Percentiles rank a stretch among this genome's conserved stretches.
Conservation (phyloP, 225 moss, liverwort and hornwort species). For the Lunularia cruciata region DNA sequence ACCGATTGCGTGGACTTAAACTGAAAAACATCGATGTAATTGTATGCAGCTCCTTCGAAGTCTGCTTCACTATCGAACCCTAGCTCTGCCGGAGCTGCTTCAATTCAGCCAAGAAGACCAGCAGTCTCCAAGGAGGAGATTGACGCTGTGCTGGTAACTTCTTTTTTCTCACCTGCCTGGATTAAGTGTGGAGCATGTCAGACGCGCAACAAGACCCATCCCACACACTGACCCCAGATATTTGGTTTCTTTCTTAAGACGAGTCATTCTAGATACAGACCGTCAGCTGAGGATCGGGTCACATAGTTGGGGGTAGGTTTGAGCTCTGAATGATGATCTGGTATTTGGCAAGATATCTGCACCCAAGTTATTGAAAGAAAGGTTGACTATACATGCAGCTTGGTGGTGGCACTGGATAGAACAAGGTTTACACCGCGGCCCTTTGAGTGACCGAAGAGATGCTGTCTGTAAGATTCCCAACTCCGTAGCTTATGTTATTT, state of each 20-base stretch:
- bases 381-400: neutral
- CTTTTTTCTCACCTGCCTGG: too few species aligned
- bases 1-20: too few species aligned
- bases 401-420: constrained; percentile 10
- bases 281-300: neutral
- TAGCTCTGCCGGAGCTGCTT: constrained; percentile 32
- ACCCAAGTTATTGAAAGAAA: neutral
- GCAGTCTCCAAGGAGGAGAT: constrained; percentile 48
- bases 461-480: too few species aligned
- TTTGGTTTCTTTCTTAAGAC: neutral
- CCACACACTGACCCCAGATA: too few species aligned
- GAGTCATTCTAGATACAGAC: neutral
- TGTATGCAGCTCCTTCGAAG: constrained; percentile 18
- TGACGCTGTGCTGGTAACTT: constrained; percentile 40
- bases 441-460: too few species aligned
- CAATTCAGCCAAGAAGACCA: constrained; percentile 45
- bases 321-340: too few species aligned
- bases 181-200: neutral
- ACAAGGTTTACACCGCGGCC: too few species aligned
- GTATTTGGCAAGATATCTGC: neutral
- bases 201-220: too few species aligned
- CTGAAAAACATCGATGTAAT: neutral
- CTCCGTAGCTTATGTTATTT: too few species aligned
- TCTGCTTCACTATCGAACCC: constrained; percentile 8
- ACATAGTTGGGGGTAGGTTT: too few species aligned